Evolutionary conservation across 2,329 filamentous ascomycete species (phyloP).

Genomic region (Venturia carpophila): DNA sequence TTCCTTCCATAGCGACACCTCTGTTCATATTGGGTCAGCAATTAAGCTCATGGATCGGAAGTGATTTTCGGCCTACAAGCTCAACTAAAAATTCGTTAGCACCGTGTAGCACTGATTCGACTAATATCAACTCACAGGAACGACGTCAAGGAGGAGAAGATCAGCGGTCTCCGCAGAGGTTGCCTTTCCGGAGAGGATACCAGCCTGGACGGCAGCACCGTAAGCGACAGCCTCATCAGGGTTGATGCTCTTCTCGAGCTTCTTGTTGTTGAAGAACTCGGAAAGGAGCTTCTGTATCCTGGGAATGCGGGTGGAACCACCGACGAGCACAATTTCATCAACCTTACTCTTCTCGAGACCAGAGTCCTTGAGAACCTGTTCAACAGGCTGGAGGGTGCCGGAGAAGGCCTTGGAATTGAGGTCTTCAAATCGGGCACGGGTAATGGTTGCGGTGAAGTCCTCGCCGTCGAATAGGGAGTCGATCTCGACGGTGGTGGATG

Average conservation of each 20-base stretch:
- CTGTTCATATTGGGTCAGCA: not conserved
- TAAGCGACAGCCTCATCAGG: constrained; percentile 98
- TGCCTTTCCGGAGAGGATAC: constrained; percentile 97
- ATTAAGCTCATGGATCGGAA: not conserved
- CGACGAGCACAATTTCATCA: constrained; percentile 97
- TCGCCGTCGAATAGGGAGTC: constrained; percentile 97
- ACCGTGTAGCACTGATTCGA: not conserved
- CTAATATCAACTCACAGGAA: constrained; percentile 54
- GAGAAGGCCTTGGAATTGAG: constrained; percentile 92
- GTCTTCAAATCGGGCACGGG: constrained; percentile 97
- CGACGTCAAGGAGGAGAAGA: constrained; percentile 91
- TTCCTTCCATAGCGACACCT: constrained; percentile 91
- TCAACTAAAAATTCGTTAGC: not conserved
- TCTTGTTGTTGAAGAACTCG: constrained; percentile 99
- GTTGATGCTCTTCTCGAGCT: constrained; percentile 99
- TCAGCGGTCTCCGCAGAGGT: constrained; percentile 90
- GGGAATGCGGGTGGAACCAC: constrained; percentile 98
- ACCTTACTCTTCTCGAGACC: constrained; percentile 80
- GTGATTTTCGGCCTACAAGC: not conserved
- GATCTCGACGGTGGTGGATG: constrained; percentile 96
- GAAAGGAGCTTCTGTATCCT: constrained; percentile 97
- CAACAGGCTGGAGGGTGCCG: constrained; percentile 89
- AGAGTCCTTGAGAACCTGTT: constrained; percentile 93
- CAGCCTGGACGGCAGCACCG: constrained; percentile 96
- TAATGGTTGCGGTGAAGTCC: constrained; percentile 95